These are phyloP conservation scores for Dictyostelium purpureum DNA, from an alignment of 78 protist species.

Conservation along the genomic window DNA sequence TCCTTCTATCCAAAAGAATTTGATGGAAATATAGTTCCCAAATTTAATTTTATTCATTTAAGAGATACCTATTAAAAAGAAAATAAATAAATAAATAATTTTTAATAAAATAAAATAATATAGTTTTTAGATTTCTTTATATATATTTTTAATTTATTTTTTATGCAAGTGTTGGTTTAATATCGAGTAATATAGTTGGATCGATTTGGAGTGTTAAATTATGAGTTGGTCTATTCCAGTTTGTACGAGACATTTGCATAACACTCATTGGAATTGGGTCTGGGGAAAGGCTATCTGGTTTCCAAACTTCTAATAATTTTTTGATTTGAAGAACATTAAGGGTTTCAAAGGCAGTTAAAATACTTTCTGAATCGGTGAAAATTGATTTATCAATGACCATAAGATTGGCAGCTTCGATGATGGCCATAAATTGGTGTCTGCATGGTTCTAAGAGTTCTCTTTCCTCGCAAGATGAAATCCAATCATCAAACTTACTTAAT, in stretches of 20 bases:
- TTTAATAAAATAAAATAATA: too few relatives aligned
- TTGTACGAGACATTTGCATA: not conserved
- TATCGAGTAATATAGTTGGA: constrained; percentile 33
- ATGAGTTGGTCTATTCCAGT: constrained; percentile 10
- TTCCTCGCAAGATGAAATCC: constrained; percentile 46
- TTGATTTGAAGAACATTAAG: constrained; percentile 52
- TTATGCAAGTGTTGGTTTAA: constrained; percentile 6
- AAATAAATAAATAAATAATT: not conserved
- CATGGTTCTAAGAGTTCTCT: constrained; percentile 19
- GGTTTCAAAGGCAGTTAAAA: constrained; percentile 50
- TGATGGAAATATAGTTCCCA: not conserved
- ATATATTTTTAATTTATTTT: too few relatives aligned
- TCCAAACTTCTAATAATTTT: constrained; percentile 53
- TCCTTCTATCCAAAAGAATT: constrained; percentile 24
- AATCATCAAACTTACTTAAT: constrained; percentile 54
- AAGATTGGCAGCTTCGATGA: constrained; percentile 55
- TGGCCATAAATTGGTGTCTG: not conserved
- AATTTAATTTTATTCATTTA: not conserved
- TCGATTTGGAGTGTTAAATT: not conserved
- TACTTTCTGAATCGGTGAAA: constrained; percentile 50
- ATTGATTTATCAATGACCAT: constrained; percentile 74
- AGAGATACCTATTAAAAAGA: constrained; percentile 7
- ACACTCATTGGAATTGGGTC: constrained; percentile 63
- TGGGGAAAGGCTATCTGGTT: constrained; percentile 70
- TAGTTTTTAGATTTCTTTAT: too few relatives aligned